Evolutionary conservation across 306 rosid species (phyloP).

Genomic region (Cyamopsis tetragonoloba): DNA sequence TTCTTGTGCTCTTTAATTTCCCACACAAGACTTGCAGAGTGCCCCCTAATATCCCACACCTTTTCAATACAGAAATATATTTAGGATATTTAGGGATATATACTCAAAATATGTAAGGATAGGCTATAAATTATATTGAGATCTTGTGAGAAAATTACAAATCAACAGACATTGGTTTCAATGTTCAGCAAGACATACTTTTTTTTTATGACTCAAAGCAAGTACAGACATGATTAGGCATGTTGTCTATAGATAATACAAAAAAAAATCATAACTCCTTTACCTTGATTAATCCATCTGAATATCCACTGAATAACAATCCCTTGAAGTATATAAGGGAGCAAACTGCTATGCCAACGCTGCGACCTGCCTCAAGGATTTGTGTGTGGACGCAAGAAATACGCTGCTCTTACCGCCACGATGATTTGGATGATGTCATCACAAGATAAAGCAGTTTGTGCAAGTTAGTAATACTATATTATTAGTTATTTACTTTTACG

Average conservation of each 20-base stretch:
- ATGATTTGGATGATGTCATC: slow-evolving; percentile 31
- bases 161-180: background rate
- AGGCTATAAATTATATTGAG: too few species aligned
- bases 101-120: too few species aligned
- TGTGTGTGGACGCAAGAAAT: slow-evolving; percentile 84
- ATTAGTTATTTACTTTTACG: background rate
- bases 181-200: background rate
- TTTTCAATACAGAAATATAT: slow-evolving; percentile 26
- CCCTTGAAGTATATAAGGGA: slow-evolving; percentile 82
- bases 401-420: slow-evolving; percentile 60
- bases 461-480: background rate
- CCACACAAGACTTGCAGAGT: slow-evolving; percentile 68
- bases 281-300: slow-evolving; percentile 80
- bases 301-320: slow-evolving; percentile 66
- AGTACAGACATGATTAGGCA: slow-evolving; percentile 5
- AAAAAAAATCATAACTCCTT: background rate
- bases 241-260: slow-evolving; percentile 9
- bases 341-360: slow-evolving; percentile 49
- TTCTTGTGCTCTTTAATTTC: slow-evolving; percentile 66
- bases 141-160: background rate
- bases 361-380: slow-evolving; percentile 64
- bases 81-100: too few species aligned
- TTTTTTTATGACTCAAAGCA: background rate
- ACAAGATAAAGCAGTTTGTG: slow-evolving; percentile 28
- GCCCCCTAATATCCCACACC: slow-evolving; percentile 81